Evolutionary conservation across 371 early-diverging fungal genomes (phyloP), one percentile per base, ranked within the genome.

Genomic region (Mortierella sp.): DNA sequence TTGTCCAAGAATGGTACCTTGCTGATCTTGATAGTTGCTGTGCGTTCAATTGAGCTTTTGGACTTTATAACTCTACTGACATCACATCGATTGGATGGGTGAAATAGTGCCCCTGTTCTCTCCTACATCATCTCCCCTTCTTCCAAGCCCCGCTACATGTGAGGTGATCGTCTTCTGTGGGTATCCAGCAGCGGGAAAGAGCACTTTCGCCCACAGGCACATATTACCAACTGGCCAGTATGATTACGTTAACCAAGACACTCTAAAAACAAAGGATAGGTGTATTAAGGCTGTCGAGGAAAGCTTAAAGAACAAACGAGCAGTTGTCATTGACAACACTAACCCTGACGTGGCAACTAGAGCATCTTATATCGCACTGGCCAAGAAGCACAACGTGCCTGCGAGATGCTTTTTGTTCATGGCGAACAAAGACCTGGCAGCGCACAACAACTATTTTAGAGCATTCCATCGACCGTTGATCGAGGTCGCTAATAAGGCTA

Each of bases 151-250:
- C 11, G 71, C 81, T 10, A 72, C 76, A 4, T 76, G 72, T 33
- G 95, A 96, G 38, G 40, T 97, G 28, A 82, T 97, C 40, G 73
- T 97, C 1, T 88, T 93, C 58, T 93, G 94, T 43, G 98, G 98
- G 0, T 89, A 87, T 19, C 97, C 97, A 1, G 97, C 95, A 0
- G 87, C 91, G 33, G 98, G 98, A n/a, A 97, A 97, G 79, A 89
- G 94, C 0, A 89, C 88, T 3, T 95, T 96, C 85, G 89, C 90
- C 5, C 82, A 83, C 2, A 87, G 77, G 21, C 86, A 92, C 43
- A 80, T 95, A 43, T 76, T 88, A 8, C 86, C 90, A 1, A 83
- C 89, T 36, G 92, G 92, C 0, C 63, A 73, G 11, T 95, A 95
- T 71, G 88, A 87, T 22, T 89, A 93, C 67, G 87, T 97, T 65